Conservation (phyloP, 495 filamentous ascomycete genomes). For the Bombardia bombarda region DNA sequence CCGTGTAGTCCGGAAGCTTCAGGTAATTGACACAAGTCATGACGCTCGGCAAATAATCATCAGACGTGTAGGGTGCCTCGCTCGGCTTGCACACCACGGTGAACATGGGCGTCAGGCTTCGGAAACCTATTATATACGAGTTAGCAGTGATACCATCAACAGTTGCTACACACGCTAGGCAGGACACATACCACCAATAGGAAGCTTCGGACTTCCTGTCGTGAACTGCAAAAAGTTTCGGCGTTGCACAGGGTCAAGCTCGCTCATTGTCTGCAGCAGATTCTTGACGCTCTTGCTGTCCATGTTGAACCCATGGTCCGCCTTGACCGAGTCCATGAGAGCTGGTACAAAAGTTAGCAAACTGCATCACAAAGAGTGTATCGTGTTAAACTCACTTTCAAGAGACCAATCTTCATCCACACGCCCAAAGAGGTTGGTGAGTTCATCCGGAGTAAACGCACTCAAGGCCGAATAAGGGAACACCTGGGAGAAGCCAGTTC, state of each 20-base stretch:
- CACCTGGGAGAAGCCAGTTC: slow-evolving; percentile 85
- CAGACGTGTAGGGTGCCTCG: slow-evolving; percentile 87
- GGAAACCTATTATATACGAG: slow-evolving; percentile 66
- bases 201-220: slow-evolving; percentile 95
- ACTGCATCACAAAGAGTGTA: neutral
- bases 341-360: slow-evolving; percentile 41
- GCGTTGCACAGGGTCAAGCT: slow-evolving; percentile 63
- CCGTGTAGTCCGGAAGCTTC: slow-evolving; percentile 93
- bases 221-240: slow-evolving; percentile 98
- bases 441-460: slow-evolving; percentile 91
- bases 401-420: slow-evolving; percentile 97
- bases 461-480: slow-evolving; percentile 90
- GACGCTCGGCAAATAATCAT: slow-evolving; percentile 95
- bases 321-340: slow-evolving; percentile 96
- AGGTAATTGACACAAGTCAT: slow-evolving; percentile 99
- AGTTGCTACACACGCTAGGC: neutral
- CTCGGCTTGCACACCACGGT: slow-evolving; percentile 98
- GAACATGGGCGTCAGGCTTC: slow-evolving; percentile 92
- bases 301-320: slow-evolving; percentile 99
- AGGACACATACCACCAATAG: slow-evolving; percentile 77
- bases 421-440: slow-evolving; percentile 93
- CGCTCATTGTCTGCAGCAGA: slow-evolving; percentile 91
- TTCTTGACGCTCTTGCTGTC: slow-evolving; percentile 96
- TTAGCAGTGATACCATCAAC: slow-evolving; percentile 1
- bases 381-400: slow-evolving; percentile 60